A percentile compares a stretch with the other conserved stretches of the same genome.
Evolutionary conservation across 805 yeast genomes (phyloP).

Genomic region (Martiniozyma abietophila): DNA sequence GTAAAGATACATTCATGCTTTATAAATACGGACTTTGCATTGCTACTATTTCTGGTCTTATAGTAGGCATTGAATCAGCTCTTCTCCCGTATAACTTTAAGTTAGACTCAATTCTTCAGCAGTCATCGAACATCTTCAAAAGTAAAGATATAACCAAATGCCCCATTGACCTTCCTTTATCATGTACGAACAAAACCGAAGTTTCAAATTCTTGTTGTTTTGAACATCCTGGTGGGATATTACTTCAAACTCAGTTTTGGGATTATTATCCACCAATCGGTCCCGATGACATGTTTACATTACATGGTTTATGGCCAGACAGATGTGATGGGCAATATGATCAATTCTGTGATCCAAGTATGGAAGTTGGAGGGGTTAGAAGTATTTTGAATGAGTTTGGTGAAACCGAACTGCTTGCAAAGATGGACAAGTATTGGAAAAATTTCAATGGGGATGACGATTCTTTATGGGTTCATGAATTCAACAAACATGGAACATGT

Average conservation of each 20-base stretch:
- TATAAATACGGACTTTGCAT: too few species aligned
- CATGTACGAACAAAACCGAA: conserved; percentile 49
- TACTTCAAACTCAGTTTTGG: conserved; percentile 89
- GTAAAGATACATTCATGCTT: too few species aligned
- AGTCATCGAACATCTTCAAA: conserved; percentile 1
- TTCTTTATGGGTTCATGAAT: conserved; percentile 81
- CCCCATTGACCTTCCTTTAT: conserved; percentile 48
- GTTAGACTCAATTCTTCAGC: not conserved
- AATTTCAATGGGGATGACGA: conserved; percentile 61
- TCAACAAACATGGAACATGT: conserved; percentile 91
- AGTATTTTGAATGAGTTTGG: conserved; percentile 35
- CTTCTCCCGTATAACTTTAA: not conserved
- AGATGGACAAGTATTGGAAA: conserved; percentile 63
- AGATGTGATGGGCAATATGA: conserved; percentile 74
- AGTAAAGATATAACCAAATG: conserved; percentile 26
- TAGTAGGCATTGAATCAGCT: too few species aligned
- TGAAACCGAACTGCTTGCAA: conserved; percentile 43
- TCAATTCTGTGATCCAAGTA: conserved; percentile 62
- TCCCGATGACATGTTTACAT: conserved; percentile 60
- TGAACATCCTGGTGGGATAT: conserved; percentile 78
- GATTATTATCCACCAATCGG: conserved; percentile 72
- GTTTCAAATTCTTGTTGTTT: conserved; percentile 67
- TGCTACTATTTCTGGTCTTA: too few species aligned
- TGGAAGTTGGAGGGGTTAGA: conserved; percentile 45
- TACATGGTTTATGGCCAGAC: conserved; percentile 89